Conservation (phyloP, 2,329 filamentous ascomycete genomes). For the Lomentospora prolificans region DNA sequence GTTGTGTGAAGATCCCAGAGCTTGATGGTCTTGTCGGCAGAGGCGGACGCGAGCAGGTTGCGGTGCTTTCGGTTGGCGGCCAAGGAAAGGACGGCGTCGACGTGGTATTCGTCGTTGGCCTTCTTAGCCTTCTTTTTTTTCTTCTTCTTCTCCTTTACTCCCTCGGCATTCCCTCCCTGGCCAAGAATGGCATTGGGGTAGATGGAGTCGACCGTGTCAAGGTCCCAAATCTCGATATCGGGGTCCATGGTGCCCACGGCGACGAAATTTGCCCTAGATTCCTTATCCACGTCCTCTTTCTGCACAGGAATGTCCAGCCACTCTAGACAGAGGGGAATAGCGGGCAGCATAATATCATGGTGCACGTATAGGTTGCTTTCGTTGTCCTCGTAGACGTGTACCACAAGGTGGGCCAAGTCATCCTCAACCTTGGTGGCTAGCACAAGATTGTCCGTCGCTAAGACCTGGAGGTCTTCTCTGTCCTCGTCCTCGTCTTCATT, state of each 20-base stretch:
- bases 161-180: constrained; percentile 48
- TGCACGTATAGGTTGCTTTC: constrained; percentile 97
- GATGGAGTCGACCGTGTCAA: constrained; percentile 94
- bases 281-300: constrained; percentile 50
- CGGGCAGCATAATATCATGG: constrained; percentile 98
- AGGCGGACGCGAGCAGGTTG: constrained; percentile 88
- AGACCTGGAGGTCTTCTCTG: constrained; percentile 83
- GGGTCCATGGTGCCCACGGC: constrained; percentile 96
- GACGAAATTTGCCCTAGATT: constrained; percentile 76
- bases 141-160: constrained; percentile 59
- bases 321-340: constrained; percentile 89
- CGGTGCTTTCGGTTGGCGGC: constrained; percentile 88
- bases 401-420: constrained; percentile 89
- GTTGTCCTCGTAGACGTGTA: constrained; percentile 94
- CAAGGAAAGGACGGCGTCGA: constrained; percentile 84
- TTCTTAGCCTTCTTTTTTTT: constrained; percentile 88
- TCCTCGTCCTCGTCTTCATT: constrained; percentile 73
- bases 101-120: constrained; percentile 84
- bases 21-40: constrained; percentile 94
- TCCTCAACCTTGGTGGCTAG: constrained; percentile 92
- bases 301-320: constrained; percentile 91
- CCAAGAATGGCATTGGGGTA: constrained; percentile 95
- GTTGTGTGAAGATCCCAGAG: constrained; percentile 92
- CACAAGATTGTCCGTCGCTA: constrained; percentile 86
- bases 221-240: constrained; percentile 96